Evolutionary conservation across 2,329 filamentous ascomycete species (phyloP).

Genomic region (Ophiostoma ulmi): DNA sequence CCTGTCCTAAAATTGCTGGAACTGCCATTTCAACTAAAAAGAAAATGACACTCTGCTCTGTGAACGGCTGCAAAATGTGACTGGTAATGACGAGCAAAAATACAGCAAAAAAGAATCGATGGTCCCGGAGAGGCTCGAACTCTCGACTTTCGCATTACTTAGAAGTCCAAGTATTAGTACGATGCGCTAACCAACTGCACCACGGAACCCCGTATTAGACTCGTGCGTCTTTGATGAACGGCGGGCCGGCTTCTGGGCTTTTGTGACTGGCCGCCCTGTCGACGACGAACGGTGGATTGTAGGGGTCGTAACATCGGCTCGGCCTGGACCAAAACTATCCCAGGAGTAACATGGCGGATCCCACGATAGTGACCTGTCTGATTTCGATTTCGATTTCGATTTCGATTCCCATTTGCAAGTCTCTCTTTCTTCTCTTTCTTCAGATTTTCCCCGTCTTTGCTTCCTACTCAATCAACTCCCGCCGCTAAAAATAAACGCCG

Average conservation of each 20-base stretch:
- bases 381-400: background rate
- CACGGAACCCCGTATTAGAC: constrained; percentile 8
- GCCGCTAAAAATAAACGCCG: background rate
- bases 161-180: constrained; percentile 1
- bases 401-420: background rate
- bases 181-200: constrained; percentile 11
- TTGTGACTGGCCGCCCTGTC: background rate
- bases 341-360: background rate
- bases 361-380: background rate
- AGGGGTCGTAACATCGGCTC: background rate
- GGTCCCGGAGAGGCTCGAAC: constrained; percentile 10
- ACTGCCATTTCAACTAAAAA: no score
- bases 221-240: background rate
- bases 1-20: no score
- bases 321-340: background rate
- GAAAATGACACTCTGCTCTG: background rate
- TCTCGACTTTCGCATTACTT: constrained; percentile 11
- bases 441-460: background rate
- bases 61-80: no score
- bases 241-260: background rate
- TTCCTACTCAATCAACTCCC: background rate
- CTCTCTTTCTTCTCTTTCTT: background rate
- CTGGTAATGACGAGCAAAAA: background rate
- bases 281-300: background rate
- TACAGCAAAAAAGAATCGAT: background rate